Conservation (phyloP, 1,284 basidiomycete species). For the Neolentinus lepideus region DNA sequence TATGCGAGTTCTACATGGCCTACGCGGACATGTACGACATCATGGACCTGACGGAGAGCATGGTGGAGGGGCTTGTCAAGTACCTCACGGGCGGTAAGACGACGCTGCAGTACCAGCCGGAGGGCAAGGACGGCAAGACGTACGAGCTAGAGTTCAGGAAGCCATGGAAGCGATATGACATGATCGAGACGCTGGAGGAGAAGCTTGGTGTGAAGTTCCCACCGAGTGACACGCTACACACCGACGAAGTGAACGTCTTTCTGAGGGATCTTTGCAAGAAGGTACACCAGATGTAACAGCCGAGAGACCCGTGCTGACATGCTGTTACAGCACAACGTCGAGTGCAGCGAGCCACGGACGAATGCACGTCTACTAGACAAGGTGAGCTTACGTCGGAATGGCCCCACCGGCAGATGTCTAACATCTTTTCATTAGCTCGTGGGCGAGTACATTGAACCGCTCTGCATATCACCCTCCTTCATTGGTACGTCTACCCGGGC, state of each 20-base stretch:
- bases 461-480: constrained; percentile 96
- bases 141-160: constrained; percentile 86
- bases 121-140: constrained; percentile 77
- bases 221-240: constrained; percentile 86
- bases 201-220: constrained; percentile 93
- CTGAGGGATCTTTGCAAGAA: constrained; percentile 80
- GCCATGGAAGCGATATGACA: constrained; percentile 99
- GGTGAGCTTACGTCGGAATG: constrained; percentile 31
- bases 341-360: constrained; percentile 93
- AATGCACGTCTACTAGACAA: constrained; percentile 97
- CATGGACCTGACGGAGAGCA: constrained; percentile 94
- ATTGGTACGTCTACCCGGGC: constrained; percentile 53
- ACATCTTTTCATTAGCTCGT: constrained; percentile 59
- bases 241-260: constrained; percentile 86
- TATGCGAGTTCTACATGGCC: constrained; percentile 99
- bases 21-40: constrained; percentile 99
- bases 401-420: constrained; percentile 1
- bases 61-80: constrained; percentile 92
- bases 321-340: constrained; percentile 79
- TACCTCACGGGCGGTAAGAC: constrained; percentile 79
- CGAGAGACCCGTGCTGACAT: constrained; percentile 7
- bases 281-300: constrained; percentile 32
- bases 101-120: constrained; percentile 86
- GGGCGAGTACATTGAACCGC: constrained; percentile 94
- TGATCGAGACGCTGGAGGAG: constrained; percentile 95